Conservation (phyloP, 345 rosid species). For the Litchi chinensis region DNA sequence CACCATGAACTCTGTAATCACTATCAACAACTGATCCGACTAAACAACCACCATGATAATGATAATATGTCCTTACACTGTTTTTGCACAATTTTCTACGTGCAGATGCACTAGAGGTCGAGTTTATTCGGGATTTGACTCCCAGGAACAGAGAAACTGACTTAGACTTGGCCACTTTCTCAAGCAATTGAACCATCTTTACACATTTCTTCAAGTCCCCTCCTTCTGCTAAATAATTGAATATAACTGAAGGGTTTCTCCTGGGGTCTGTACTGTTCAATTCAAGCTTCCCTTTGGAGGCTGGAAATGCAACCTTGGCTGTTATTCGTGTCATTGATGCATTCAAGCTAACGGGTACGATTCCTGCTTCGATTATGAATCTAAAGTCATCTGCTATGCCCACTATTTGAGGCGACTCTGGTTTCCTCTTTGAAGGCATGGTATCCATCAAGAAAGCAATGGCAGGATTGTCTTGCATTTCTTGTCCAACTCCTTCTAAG, state of each 20-base stretch:
- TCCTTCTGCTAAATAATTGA: conserved; percentile 58
- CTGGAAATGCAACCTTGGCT: conserved; percentile 59
- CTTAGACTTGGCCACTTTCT: conserved; percentile 51
- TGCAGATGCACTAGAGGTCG: conserved; percentile 36
- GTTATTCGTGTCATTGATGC: conserved; percentile 48
- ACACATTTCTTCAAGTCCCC: conserved; percentile 51
- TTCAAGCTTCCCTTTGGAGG: conserved; percentile 63
- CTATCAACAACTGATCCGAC: conserved; percentile 62
- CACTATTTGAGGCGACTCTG: conserved; percentile 64
- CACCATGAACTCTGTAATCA: conserved; percentile 51
- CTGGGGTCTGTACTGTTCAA: conserved; percentile 52
- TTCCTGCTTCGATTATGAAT: conserved; percentile 54
- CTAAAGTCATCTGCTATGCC: conserved; percentile 55
- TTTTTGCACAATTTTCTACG: conserved; percentile 52
- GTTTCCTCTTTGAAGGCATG: conserved; percentile 41
- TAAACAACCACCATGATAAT: conserved; percentile 67
- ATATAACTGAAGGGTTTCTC: conserved; percentile 57
- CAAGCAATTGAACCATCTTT: conserved; percentile 55
- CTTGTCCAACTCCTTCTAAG: conserved; percentile 48
- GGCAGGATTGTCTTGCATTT: conserved; percentile 61
- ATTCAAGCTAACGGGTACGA: conserved; percentile 47
- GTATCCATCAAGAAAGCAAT: conserved; percentile 45
- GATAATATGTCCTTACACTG: conserved; percentile 67
- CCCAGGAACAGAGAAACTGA: conserved; percentile 52
- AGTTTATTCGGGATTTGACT: conserved; percentile 25